phyloP scores from a whole-genome alignment of 805 yeast genomes.

The Barnettozyma sucrosica region DNA sequence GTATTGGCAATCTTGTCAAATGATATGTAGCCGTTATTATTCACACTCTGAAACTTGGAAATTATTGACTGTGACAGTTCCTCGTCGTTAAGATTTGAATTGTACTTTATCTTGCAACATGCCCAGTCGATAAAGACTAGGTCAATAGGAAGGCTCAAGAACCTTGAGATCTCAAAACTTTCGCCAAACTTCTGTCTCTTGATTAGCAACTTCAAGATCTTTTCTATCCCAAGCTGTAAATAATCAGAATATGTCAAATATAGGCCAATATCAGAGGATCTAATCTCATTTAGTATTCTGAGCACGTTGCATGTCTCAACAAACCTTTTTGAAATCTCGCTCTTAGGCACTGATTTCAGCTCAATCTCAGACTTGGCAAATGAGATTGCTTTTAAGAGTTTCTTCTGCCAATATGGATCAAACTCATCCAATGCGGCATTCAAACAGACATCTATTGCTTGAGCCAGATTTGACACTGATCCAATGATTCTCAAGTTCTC shows the following conservation, averaged over 20 bases:
- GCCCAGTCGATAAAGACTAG: constrained; percentile 77
- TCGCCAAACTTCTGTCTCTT: constrained; percentile 54
- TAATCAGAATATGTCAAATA: constrained; percentile 59
- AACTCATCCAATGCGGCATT: constrained; percentile 74
- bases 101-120: constrained; percentile 53
- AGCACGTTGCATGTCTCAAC: constrained; percentile 56
- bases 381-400: constrained; percentile 69
- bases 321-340: constrained; percentile 43
- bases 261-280: constrained; percentile 61
- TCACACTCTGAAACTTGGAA: constrained; percentile 34
- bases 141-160: constrained; percentile 41
- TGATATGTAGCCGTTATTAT: constrained; percentile 38
- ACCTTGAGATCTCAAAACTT: constrained; percentile 55
- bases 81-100: constrained; percentile 49
- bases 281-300: constrained; percentile 63
- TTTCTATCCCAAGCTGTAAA: constrained; percentile 45
- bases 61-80: constrained; percentile 48
- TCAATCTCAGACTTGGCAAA: constrained; percentile 65
- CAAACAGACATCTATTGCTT: constrained; percentile 68
- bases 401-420: constrained; percentile 74
- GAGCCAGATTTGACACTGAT: constrained; percentile 36
- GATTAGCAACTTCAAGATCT: constrained; percentile 51
- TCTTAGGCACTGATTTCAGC: constrained; percentile 27
- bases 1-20: constrained; percentile 53
- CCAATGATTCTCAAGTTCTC: constrained; percentile 59